Percentiles rank a stretch among this genome's conserved stretches.
phyloP scores from a whole-genome alignment of 1,139 yeast genomes.

The Debaryomycetaceae sp. region DNA sequence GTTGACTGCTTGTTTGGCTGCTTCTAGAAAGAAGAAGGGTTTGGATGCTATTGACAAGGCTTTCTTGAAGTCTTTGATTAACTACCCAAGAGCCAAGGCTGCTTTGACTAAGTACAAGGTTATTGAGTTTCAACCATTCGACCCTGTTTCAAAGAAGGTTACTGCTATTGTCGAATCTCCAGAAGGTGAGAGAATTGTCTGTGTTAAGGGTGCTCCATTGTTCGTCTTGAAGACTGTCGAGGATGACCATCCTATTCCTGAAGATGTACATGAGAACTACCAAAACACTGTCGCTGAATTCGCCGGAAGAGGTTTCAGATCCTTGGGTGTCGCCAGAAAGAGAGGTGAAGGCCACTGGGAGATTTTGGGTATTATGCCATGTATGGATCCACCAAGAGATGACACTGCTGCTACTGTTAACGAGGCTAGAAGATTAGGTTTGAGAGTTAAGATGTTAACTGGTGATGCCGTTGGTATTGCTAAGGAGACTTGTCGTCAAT shows the following conservation, averaged over 20 bases:
- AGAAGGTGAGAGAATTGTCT: slow-evolving; percentile 92
- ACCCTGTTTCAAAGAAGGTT: slow-evolving; percentile 96
- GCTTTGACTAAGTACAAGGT: slow-evolving; percentile 95
- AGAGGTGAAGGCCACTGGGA: slow-evolving; percentile 99
- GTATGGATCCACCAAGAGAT: slow-evolving; percentile 99
- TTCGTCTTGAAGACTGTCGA: slow-evolving; percentile 93
- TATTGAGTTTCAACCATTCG: slow-evolving; percentile 94
- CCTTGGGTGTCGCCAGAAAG: slow-evolving; percentile 98
- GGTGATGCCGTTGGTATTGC: slow-evolving; percentile 99
- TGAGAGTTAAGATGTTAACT: slow-evolving; percentile 96
- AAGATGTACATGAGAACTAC: slow-evolving; percentile 91
- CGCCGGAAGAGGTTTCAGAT: slow-evolving; percentile 98
- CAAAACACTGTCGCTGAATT: slow-evolving; percentile 97
- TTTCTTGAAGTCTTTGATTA: slow-evolving; percentile 84
- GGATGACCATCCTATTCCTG: slow-evolving; percentile 95
- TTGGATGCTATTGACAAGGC: slow-evolving; percentile 97
- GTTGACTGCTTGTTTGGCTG: slow-evolving; percentile 98
- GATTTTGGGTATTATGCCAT: slow-evolving; percentile 96
- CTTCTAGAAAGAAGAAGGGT: slow-evolving; percentile 98
- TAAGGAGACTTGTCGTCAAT: slow-evolving; percentile 97
- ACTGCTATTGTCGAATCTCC: slow-evolving; percentile 93
- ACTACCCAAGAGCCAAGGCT: slow-evolving; percentile 90
- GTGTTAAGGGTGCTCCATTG: slow-evolving; percentile 98
- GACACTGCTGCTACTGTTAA: slow-evolving; percentile 94
- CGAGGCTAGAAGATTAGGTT: slow-evolving; percentile 92